A percentile compares a stretch with the other conserved stretches of the same genome.
Conservation (phyloP, 2,329 filamentous ascomycete genomes). For the Ascocoryne sarcoides region DNA sequence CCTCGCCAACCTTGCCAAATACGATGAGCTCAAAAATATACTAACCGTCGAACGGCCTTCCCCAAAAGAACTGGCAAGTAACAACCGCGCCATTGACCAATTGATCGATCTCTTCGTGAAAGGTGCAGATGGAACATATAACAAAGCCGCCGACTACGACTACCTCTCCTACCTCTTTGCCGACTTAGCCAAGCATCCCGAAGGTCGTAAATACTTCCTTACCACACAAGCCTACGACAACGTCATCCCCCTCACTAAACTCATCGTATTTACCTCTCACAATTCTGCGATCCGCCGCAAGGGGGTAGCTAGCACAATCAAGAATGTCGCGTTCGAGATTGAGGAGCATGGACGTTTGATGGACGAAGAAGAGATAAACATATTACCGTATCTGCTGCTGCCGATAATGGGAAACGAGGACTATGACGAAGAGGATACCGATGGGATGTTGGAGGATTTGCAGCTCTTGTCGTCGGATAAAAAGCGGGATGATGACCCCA, state of each 20-base stretch:
- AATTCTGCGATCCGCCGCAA: constrained; percentile 72
- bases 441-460: constrained; percentile 80
- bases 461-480: constrained; percentile 89
- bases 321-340: constrained; percentile 84
- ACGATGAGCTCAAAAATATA: constrained; percentile 60
- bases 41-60: constrained; percentile 58
- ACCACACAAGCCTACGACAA: constrained; percentile 66
- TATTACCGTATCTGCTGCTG: constrained; percentile 81
- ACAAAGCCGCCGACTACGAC: constrained; percentile 79
- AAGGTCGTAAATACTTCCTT: constrained; percentile 68
- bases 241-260: constrained; percentile 82
- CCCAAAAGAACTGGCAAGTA: constrained; percentile 62
- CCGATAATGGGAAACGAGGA: constrained; percentile 84
- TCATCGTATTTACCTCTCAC: constrained; percentile 92
- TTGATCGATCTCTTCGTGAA: constrained; percentile 94
- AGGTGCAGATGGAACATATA: constrained; percentile 73
- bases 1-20: constrained; percentile 84
- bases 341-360: constrained; percentile 63
- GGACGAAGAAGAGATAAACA: constrained; percentile 62
- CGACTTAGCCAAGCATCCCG: constrained; percentile 74
- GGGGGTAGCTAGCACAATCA: constrained; percentile 93
- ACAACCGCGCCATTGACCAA: constrained; percentile 74
- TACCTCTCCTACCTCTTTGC: constrained; percentile 93
- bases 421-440: constrained; percentile 76
- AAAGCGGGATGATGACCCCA: constrained; percentile 65